phyloP scores from a whole-genome alignment of 1,139 yeast species.

The Pichia sp. region DNA sequence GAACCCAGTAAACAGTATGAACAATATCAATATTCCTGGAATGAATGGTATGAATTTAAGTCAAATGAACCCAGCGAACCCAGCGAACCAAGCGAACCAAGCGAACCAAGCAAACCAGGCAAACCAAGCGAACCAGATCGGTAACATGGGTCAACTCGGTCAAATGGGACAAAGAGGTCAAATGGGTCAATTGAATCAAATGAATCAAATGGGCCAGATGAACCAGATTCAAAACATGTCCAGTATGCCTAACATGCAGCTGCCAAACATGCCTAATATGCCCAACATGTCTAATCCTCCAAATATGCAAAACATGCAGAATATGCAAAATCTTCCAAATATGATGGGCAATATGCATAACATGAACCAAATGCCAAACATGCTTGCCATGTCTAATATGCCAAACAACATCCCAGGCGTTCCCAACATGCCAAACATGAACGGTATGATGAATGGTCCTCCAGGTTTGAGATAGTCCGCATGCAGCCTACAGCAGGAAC shows the following conservation, averaged over 20 bases:
- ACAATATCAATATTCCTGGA: conserved; percentile 4
- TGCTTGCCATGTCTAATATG: conserved; percentile 2
- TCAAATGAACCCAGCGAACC: background rate
- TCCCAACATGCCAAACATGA: conserved; percentile 1
- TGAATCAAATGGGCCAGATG: background rate
- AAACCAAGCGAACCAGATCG: background rate
- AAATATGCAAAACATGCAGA: background rate
- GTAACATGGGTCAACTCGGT: background rate
- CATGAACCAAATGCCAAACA: conserved; percentile 3
- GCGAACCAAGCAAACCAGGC: background rate
- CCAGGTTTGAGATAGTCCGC: background rate
- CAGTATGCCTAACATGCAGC: conserved; percentile 1
- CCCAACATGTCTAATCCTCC: background rate
- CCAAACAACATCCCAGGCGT: conserved; percentile 2
- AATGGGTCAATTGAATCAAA: background rate
- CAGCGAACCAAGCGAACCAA: background rate
- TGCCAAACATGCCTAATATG: conserved; percentile 2
- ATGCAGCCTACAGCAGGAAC: too few species aligned
- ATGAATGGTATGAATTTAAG: conserved; percentile 2
- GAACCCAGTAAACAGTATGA: conserved; percentile 3
- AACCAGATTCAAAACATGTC: conserved; percentile 4
- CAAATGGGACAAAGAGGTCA: background rate
- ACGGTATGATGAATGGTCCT: background rate
- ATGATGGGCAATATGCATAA: background rate
- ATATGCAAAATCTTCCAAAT: background rate